Evolutionary conservation across 495 filamentous ascomycete species (phyloP), one percentile per base, ranked within the genome.

Genomic region (Tuber aestivum): DNA sequence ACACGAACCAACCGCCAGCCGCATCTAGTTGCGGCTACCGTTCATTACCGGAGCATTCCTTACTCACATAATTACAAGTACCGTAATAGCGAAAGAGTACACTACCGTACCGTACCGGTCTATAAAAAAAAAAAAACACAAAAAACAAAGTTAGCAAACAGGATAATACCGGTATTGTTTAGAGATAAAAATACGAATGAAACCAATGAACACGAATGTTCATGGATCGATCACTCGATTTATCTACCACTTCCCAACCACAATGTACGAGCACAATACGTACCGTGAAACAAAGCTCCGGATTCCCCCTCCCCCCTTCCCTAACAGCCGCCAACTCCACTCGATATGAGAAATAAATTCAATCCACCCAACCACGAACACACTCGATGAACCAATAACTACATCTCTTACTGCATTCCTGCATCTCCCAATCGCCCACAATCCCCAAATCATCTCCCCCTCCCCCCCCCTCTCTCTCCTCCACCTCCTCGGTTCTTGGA

Each of bases 221-320:
- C 69, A 74, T 44, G 38, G 70, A 76, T 73, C 74, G 70, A 71
- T 71, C 77, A 32, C 76, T 78, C 71, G 75, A 77, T 68, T 78
- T 75, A 48, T 70, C 48, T 45, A 65, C 74, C 70, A 75, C 68
- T 65, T 45, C 69, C 41, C 71, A 7, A 18, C 21, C 21, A 44
- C 42, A 41, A 41, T 3, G 9, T 41, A 41, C n/a, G 40, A 41
- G 40, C 9, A 48, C 45, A 14, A 12, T n/a, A n/a, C 14, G 48
- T n/a, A 32, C 50, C 0, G n/a, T 32, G n/a, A 61, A 61, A 27
- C n/a, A 12, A 27, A 9, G 6, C 6, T 32, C 69, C 69, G 16
- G 20, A 56, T 38, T 56, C 48, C 77, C 75, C 76, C 75, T 44
- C 41, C 44, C 72, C 76, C n/a, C n/a, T n/a, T n/a, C n/a, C n/a